A percentile compares a stretch with the other conserved stretches of the same genome.
Conservation (phyloP, 2,329 filamentous ascomycete species). For the Juglanconis oblonga region DNA sequence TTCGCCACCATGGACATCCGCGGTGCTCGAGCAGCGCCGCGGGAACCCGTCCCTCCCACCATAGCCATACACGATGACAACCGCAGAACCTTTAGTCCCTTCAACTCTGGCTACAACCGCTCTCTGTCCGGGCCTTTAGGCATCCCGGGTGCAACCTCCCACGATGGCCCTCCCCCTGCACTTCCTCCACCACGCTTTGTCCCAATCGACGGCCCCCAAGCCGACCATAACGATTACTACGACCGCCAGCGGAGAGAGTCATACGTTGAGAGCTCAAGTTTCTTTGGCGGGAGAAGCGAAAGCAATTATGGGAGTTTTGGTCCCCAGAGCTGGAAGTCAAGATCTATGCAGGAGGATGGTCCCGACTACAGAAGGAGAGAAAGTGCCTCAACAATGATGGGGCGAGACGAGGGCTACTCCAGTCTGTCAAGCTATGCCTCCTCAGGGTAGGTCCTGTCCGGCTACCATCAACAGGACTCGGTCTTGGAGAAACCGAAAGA, state of each 20-base stretch:
- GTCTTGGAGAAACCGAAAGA: constrained; percentile 25
- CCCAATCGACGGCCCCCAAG: constrained; percentile 32
- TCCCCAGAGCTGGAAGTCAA: constrained; percentile 8
- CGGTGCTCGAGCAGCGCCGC: constrained; percentile 14
- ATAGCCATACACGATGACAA: constrained; percentile 15
- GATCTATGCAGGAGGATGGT: constrained; percentile 32
- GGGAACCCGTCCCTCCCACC: constrained; percentile 6
- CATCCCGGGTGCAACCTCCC: constrained; percentile 37
- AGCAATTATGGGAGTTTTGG: constrained; percentile 32
- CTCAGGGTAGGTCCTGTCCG: constrained; percentile 4
- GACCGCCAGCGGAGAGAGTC: constrained; percentile 23
- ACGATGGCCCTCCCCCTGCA: constrained; percentile 38
- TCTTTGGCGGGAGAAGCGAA: constrained; percentile 33
- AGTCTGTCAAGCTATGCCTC: constrained; percentile 18
- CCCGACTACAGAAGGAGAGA: constrained; percentile 32
- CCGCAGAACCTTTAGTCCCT: constrained; percentile 13
- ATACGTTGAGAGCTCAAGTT: constrained; percentile 27
- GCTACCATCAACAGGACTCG: neutral
- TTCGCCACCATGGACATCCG: constrained; percentile 17
- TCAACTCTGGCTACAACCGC: constrained; percentile 8
- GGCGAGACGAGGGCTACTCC: constrained; percentile 40
- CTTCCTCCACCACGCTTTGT: constrained; percentile 43
- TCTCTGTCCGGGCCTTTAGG: constrained; percentile 31
- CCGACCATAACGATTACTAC: constrained; percentile 23
- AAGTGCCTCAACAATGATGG: constrained; percentile 23